Evolutionary conservation across 768 basidiomycete genomes (phyloP).

Genomic region (Candolleomyces eurysporus): DNA sequence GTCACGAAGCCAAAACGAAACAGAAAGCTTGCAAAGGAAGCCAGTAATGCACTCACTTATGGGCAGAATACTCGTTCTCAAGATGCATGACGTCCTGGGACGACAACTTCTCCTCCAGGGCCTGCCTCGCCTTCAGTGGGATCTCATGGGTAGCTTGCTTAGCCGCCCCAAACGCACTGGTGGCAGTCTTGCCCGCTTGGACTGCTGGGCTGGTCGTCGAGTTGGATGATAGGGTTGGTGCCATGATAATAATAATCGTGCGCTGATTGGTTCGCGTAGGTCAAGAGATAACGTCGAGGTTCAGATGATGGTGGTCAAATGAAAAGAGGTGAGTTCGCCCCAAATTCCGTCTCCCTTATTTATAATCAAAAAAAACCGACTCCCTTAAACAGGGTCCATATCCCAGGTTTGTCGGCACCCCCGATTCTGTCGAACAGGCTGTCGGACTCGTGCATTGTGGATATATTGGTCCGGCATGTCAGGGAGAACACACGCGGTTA

Average conservation of each 20-base stretch:
- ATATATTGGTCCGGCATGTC: too few relatives aligned
- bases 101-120: slow-evolving; percentile 27
- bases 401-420: too few relatives aligned
- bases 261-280: neutral
- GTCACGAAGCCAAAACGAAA: neutral
- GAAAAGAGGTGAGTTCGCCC: neutral
- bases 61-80: slow-evolving; percentile 81
- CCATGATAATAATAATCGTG: neutral
- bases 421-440: too few relatives aligned
- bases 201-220: slow-evolving; percentile 7
- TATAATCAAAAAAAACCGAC: too few relatives aligned
- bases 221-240: neutral
- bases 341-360: too few relatives aligned
- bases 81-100: slow-evolving; percentile 75
- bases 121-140: slow-evolving; percentile 8
- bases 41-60: slow-evolving; percentile 67
- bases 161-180: neutral
- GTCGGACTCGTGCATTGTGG: too few relatives aligned
- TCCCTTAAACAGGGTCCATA: too few relatives aligned
- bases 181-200: neutral
- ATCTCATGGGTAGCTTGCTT: neutral
- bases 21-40: neutral
- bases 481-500: too few relatives aligned
- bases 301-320: neutral
- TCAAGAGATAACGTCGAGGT: neutral